phyloP scores from a whole-genome alignment of 1,139 yeast genomes.

The Groenewaldozyma auringiensis region DNA sequence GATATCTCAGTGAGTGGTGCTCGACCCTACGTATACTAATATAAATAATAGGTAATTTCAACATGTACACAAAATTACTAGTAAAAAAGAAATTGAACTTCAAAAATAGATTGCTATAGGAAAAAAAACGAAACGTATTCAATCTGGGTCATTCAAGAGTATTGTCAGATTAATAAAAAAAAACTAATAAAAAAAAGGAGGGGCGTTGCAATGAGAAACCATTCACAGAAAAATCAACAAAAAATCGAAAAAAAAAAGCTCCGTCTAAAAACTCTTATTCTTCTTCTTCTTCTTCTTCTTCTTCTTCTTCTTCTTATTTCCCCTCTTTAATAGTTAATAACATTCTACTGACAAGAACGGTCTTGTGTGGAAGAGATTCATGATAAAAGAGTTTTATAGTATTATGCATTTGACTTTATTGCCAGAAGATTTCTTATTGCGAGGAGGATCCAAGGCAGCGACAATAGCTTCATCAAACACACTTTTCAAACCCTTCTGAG shows the following conservation, averaged over 20 bases:
- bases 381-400: conserved; percentile 37
- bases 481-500: conserved; percentile 91
- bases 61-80: too few relatives aligned
- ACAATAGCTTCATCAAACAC: conserved; percentile 97
- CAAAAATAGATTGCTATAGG: background rate
- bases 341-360: conserved; percentile 1
- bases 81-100: too few relatives aligned
- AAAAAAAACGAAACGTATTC: background rate
- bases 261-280: background rate
- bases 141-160: background rate
- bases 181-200: too few relatives aligned
- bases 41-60: background rate
- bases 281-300: too few relatives aligned
- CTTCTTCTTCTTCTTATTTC: too few relatives aligned
- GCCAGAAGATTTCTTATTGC: conserved; percentile 61
- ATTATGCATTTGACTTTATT: conserved; percentile 54
- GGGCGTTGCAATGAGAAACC: too few relatives aligned
- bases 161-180: background rate
- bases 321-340: too few relatives aligned
- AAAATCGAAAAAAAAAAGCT: background rate
- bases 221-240: too few relatives aligned
- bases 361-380: conserved; percentile 3
- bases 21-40: too few relatives aligned
- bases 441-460: conserved; percentile 85
- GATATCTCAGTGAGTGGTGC: too few relatives aligned